A percentile compares a stretch with the other conserved stretches of the same genome.
Conservation (phyloP, 768 basidiomycete genomes). For the Leccinum broughii region DNA sequence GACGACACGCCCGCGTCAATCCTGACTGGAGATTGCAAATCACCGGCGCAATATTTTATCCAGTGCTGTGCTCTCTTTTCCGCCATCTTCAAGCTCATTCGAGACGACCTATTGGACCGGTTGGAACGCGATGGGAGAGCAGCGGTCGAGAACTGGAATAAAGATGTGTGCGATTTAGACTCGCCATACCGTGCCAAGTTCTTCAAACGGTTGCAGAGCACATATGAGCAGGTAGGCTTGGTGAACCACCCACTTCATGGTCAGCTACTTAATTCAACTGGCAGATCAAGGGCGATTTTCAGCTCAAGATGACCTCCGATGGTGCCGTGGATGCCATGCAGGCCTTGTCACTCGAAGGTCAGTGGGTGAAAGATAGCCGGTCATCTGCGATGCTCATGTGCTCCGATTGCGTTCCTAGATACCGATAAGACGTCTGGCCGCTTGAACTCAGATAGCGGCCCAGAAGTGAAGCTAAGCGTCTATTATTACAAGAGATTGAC, state of each 20-base stretch:
- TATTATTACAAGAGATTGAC: background rate
- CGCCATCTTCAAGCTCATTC: background rate
- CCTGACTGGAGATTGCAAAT: background rate
- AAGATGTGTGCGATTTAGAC: too few relatives aligned
- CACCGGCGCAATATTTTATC: background rate
- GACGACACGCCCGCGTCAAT: background rate
- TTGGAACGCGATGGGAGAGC: too few relatives aligned
- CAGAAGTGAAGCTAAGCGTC: background rate
- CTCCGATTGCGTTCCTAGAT: too few relatives aligned
- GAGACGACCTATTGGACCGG: too few relatives aligned
- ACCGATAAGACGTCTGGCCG: background rate
- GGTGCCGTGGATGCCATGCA: too few relatives aligned
- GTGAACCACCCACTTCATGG: background rate
- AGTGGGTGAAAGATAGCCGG: background rate
- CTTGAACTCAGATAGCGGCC: background rate
- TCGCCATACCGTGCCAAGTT: background rate
- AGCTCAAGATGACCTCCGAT: background rate
- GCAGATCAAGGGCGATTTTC: background rate
- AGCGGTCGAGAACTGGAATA: too few relatives aligned
- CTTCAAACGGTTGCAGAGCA: background rate
- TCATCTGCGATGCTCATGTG: background rate
- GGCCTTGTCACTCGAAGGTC: too few relatives aligned
- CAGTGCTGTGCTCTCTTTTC: background rate
- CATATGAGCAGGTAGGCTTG: background rate
- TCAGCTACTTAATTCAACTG: background rate